These are phyloP conservation scores for Croton setiger DNA, from an alignment of 441 rosid genomes.

Conservation along the genomic window DNA sequence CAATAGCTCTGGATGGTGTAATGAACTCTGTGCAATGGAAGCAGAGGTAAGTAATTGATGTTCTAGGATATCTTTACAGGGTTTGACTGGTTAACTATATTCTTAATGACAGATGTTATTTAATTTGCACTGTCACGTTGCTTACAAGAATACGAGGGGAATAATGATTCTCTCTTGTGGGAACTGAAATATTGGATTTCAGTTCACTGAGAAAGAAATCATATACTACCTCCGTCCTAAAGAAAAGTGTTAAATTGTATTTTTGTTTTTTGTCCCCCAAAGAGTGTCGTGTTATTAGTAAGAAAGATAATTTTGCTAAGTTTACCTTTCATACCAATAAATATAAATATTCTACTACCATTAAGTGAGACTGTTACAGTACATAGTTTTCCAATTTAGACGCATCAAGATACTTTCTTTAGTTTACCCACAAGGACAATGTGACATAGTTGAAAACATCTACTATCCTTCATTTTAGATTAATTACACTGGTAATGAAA, in stretches of 20 bases:
- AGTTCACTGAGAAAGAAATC: background rate
- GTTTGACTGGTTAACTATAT: background rate
- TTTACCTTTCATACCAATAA: no score
- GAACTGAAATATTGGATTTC: background rate
- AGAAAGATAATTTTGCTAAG: no score
- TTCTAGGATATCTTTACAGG: background rate
- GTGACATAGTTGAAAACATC: no score
- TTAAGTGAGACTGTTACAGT: no score
- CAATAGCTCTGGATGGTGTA: constrained; percentile 45
- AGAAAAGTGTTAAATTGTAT: background rate
- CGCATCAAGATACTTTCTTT: no score
- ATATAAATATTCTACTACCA: no score
- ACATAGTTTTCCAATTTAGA: no score
- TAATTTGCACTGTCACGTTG: background rate
- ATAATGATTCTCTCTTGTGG: background rate
- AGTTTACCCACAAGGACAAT: no score
- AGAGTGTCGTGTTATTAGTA: background rate
- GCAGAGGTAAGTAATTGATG: constrained; percentile 61
- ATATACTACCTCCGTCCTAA: no score
- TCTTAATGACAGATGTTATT: background rate
- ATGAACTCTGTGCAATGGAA: constrained; percentile 86
- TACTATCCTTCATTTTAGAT: no score
- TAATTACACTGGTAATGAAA: background rate
- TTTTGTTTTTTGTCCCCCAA: background rate
- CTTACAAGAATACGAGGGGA: background rate